Evolutionary conservation across 2,329 filamentous ascomycete species (phyloP), one percentile per base, ranked within the genome.

Genomic region (Lasiodiplodia sp.): DNA sequence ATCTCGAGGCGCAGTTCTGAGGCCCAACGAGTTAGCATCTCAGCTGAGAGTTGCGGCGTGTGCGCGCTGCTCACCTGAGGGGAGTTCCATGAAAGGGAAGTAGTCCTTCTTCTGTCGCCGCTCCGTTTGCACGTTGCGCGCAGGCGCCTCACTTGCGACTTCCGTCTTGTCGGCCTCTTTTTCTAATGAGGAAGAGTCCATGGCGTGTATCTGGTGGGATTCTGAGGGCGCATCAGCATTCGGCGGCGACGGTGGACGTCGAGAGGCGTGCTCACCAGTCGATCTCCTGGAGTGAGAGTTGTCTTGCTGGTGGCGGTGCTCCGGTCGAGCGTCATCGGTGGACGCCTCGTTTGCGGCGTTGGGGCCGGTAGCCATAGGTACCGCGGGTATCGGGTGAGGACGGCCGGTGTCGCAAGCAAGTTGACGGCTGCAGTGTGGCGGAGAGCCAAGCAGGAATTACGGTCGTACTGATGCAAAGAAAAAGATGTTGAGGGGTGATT

Each of bases 1-100:
- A 84, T 80, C 68, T 81, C 76, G 23, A 83, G 73, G 21, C 82
- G 77, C n/a, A 84, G 76, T 71, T 84, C 82, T n/a, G 82, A 47
- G 21, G 81, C n/a, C 83, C 18, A 10, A 74, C 14, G n/a, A 18
- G 66, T 63, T 40, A 55, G 49, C 57, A n/a, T 10, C n/a, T 14
- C 14, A 4, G 16, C 25, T 28, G 53, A 12, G 16, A 12, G 16
- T 28, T 16, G 21, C 31, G 25, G 6, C 57, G 21, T 47, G 6
- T 10, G 44, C 44, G 58, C 58, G 58, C 58, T 25, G 44, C 66
- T 62, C 34, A 68, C 66, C 66, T 37, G 66, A 68, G 21, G 66
- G 66, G 16, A 68, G 49, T 44, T 68, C 66, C 66, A 68, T 68
- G 49, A 68, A 68, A 23, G 57, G 66, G n/a, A 68, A 68, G 23